Evolutionary conservation across 2,329 filamentous ascomycete genomes (phyloP).

Genomic region (Neofusicoccum umdonicola): DNA sequence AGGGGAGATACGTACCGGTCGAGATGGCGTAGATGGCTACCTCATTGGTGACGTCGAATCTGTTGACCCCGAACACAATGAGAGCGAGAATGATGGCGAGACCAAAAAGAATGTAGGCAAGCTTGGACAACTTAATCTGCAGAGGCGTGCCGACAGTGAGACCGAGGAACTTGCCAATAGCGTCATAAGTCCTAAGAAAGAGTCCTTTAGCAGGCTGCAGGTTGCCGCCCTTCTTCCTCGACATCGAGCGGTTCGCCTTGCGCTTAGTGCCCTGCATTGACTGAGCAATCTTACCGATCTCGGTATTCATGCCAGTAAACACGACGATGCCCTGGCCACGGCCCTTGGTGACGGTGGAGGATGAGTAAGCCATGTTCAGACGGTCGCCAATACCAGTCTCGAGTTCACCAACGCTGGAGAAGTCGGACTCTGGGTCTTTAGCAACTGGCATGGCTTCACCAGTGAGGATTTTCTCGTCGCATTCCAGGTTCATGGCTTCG

Average conservation of each 20-base stretch:
- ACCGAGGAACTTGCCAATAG: constrained; percentile 25
- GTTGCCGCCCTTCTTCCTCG: constrained; percentile 43
- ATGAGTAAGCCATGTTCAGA: constrained; percentile 68
- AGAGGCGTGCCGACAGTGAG: constrained; percentile 24
- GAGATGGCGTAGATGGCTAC: constrained; percentile 39
- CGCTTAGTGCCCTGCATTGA: constrained; percentile 54
- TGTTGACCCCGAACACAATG: constrained; percentile 36
- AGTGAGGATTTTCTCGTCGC: constrained; percentile 72
- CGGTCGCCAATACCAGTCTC: constrained; percentile 58
- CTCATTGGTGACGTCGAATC: constrained; percentile 36
- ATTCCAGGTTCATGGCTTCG: constrained; percentile 69
- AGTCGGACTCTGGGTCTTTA: constrained; percentile 57
- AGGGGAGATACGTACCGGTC: constrained; percentile 21
- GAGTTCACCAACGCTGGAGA: constrained; percentile 53
- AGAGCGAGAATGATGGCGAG: constrained; percentile 38
- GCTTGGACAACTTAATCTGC: constrained; percentile 22
- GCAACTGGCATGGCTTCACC: constrained; percentile 69
- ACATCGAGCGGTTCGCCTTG: constrained; percentile 34
- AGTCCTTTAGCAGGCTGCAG: constrained; percentile 42
- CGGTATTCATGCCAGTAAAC: constrained; percentile 68
- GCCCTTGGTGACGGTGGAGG: constrained; percentile 69
- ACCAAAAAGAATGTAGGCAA: constrained; percentile 29
- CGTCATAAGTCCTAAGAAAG: constrained; percentile 18
- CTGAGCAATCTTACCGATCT: constrained; percentile 73
- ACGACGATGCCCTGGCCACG: constrained; percentile 68